Conservation (phyloP, 805 yeast genomes). For the Nakazawaea peltata region DNA sequence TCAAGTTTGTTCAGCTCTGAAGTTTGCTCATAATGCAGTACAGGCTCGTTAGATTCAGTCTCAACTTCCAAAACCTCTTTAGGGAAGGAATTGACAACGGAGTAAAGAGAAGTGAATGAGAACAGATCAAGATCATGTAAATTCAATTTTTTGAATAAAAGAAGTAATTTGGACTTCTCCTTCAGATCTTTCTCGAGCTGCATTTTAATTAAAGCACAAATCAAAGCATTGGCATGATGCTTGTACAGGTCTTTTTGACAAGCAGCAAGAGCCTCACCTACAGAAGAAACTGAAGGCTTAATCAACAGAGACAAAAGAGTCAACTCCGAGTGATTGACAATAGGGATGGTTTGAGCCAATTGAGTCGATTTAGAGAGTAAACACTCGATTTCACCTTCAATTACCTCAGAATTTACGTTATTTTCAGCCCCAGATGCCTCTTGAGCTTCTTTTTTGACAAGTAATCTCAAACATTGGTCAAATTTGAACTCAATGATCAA, state of each 20-base stretch:
- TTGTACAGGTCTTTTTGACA: not conserved
- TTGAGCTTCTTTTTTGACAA: not conserved
- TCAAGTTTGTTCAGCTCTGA: too few relatives aligned
- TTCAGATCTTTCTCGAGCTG: constrained; percentile 1
- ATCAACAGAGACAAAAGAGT: constrained; percentile 5
- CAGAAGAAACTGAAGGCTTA: constrained; percentile 1
- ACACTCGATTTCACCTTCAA: not conserved
- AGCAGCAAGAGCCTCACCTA: not conserved
- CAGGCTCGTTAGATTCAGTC: not conserved
- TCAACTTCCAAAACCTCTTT: not conserved
- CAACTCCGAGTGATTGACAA: not conserved
- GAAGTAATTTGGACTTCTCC: constrained; percentile 4
- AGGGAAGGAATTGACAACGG: constrained; percentile 6
- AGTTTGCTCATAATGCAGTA: too few relatives aligned
- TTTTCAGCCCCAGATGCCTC: too few relatives aligned
- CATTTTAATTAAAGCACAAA: constrained; percentile 7
- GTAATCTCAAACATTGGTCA: constrained; percentile 1
- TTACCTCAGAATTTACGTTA: not conserved
- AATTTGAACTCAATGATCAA: constrained; percentile 2
- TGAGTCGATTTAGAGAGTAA: not conserved
- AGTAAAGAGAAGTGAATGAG: constrained; percentile 7
- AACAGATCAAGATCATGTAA: constrained; percentile 4
- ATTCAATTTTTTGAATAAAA: constrained; percentile 6
- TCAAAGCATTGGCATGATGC: constrained; percentile 3
- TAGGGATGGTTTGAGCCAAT: constrained; percentile 2